Evolutionary conservation across 306 rosid species (phyloP).

Genomic region (Dryas drummondii): DNA sequence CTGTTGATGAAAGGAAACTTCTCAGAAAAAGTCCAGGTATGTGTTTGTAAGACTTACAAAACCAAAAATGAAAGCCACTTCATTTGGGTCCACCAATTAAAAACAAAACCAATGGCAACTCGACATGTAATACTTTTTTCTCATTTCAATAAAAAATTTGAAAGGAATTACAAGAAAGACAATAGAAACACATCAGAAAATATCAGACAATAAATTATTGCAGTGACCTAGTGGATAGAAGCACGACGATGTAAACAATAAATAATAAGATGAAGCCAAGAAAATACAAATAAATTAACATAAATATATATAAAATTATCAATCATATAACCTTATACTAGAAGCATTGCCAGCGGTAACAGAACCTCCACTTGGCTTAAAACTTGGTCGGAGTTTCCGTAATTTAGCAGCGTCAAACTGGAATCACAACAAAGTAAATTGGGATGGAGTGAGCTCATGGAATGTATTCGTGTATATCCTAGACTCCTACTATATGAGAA

Average conservation of each 20-base stretch:
- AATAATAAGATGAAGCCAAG: neutral
- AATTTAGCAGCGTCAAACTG: constrained; percentile 95
- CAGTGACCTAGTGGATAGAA: neutral
- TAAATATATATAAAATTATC: constrained; percentile 1
- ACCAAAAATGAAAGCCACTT: constrained; percentile 7
- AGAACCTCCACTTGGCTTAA: constrained; percentile 88
- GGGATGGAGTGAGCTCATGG: neutral
- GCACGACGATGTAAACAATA: neutral
- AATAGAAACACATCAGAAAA: constrained; percentile 10
- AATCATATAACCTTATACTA: constrained; percentile 68
- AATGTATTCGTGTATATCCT: neutral
- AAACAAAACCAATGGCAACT: constrained; percentile 18
- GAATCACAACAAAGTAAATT: constrained; percentile 27
- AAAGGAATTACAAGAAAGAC: constrained; percentile 1
- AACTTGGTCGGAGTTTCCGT: constrained; percentile 96
- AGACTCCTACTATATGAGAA: neutral
- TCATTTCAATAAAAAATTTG: neutral
- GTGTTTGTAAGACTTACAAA: constrained; percentile 24
- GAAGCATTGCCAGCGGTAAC: constrained; percentile 99
- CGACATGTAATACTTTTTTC: constrained; percentile 8
- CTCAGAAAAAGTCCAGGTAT: constrained; percentile 23
- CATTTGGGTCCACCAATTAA: constrained; percentile 14
- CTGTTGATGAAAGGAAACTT: constrained; percentile 43
- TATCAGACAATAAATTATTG: constrained; percentile 8
- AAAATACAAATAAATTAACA: constrained; percentile 1